Base-by-base conservation (phyloP, 768 basidiomycete species). In the Harrya chromipes region DNA sequence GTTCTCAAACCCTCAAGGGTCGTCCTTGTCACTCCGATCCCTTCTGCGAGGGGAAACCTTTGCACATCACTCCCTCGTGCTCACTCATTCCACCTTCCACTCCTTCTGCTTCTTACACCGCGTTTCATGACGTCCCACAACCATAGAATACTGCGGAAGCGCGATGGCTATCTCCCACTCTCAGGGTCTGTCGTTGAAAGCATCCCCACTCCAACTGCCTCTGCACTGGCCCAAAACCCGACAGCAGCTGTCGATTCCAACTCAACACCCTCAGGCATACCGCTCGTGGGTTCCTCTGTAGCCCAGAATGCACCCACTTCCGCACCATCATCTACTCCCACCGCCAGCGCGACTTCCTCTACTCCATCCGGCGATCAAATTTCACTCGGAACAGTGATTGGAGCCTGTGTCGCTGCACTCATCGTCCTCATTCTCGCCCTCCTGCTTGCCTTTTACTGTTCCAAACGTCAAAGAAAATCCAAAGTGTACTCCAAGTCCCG, bases 391-490 rank as follows among this genome's bases (percentile, higher is more conserved):
- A 78, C 82, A 6, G 84, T 85, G 29, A 71, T 88, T 29, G 85
- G 77, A 4, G 75, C 76, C 19, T 87, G 85, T 54, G 69, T 85
- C 1, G 85, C 77, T 4, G 80, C 83, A 21, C 75, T 86, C 57
- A 26, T 61, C 17, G 76, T 77, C 34, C 78, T 83, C 39, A 72
- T 76, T 26, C 59, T 74, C 27, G 64, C 78, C 19, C 65, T 87
- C 41, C 72, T 80, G 36, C 56, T 82, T 10, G 66, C 84, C 36
- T 48, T 84, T 37, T 79, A 76, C 70, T 74, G 81, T 49, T 82
- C 81, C 65, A 74, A 69, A 41, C 58, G 72, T 66, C 55, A 68
- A 63, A 47, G 68, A 61, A 36, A 9, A n/a, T 19, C 7, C 9
- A 6, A 16, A 1, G 40, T 66, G 8, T 40, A 54, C 17, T 62